phyloP scores from a whole-genome alignment of 805 yeast species.

The Jamesozyma jinghongensis region DNA sequence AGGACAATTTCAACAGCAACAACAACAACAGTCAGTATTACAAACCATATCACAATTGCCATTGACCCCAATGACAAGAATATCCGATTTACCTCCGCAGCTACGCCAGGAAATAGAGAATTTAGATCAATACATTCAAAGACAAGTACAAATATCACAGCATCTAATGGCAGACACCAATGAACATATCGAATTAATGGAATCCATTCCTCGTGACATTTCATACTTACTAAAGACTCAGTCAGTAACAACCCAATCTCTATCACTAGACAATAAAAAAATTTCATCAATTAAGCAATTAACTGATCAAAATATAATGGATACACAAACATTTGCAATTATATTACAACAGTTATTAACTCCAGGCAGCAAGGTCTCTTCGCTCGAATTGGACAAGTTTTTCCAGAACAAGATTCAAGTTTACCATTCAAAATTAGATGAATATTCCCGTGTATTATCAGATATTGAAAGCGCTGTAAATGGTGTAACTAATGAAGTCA shows the following conservation, averaged over 20 bases:
- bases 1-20: constrained; percentile 17
- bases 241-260: constrained; percentile 56
- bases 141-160: constrained; percentile 65
- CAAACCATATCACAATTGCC: constrained; percentile 38
- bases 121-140: constrained; percentile 61
- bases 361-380: constrained; percentile 50
- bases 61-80: constrained; percentile 65
- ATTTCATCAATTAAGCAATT: constrained; percentile 38
- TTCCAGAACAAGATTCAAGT: constrained; percentile 37
- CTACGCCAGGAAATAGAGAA: constrained; percentile 60
- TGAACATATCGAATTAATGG: constrained; percentile 56
- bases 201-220: constrained; percentile 66
- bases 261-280: constrained; percentile 40
- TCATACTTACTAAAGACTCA: constrained; percentile 52
- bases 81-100: constrained; percentile 65
- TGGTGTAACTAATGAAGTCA: constrained; percentile 45
- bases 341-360: constrained; percentile 41
- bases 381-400: constrained; percentile 48
- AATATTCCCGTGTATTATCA: constrained; percentile 36
- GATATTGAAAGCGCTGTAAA: constrained; percentile 56
- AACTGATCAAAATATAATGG: constrained; percentile 33
- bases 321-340: constrained; percentile 45
- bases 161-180: constrained; percentile 50
- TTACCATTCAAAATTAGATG: constrained; percentile 38
- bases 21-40: constrained; percentile 32